These are phyloP conservation scores for Glomus cerebriforme DNA, from an alignment of 192 early-diverging fungal genomes.

Conservation along the genomic window DNA sequence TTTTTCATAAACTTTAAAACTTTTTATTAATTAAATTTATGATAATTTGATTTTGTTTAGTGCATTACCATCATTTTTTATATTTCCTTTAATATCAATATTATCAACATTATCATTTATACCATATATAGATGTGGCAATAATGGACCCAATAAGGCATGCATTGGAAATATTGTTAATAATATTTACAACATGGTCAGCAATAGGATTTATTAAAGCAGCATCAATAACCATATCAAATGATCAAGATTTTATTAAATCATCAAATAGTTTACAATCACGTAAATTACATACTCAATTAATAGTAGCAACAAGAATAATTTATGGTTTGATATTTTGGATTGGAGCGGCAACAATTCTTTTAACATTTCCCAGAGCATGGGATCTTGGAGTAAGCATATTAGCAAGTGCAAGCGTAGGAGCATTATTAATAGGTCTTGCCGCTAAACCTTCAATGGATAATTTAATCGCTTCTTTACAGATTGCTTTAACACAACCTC, in stretches of 20 bases:
- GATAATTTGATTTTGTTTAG: slow-evolving; percentile 16
- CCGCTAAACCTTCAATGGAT: slow-evolving; percentile 44
- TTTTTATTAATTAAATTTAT: not conserved
- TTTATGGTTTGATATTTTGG: slow-evolving; percentile 40
- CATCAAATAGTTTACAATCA: slow-evolving; percentile 27
- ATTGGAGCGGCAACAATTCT: slow-evolving; percentile 38
- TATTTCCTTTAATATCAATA: slow-evolving; percentile 39
- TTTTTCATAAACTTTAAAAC: not conserved
- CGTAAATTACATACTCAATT: slow-evolving; percentile 44
- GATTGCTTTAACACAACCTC: slow-evolving; percentile 47
- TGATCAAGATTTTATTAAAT: slow-evolving; percentile 35
- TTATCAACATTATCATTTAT: slow-evolving; percentile 40
- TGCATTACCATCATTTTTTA: slow-evolving; percentile 40
- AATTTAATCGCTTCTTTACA: slow-evolving; percentile 45
- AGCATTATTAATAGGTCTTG: slow-evolving; percentile 43
- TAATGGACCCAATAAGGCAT: slow-evolving; percentile 37
- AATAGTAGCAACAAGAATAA: slow-evolving; percentile 42
- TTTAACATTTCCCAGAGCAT: slow-evolving; percentile 46
- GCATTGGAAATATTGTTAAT: slow-evolving; percentile 39
- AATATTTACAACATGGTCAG: slow-evolving; percentile 33
- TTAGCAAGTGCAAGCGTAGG: slow-evolving; percentile 47
- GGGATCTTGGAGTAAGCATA: slow-evolving; percentile 42
- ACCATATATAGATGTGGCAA: slow-evolving; percentile 29
- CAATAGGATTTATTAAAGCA: slow-evolving; percentile 44
- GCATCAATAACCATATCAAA: slow-evolving; percentile 32